Evolutionary conservation across 805 yeast genomes (phyloP).

Genomic region (Sungouiozyma ichnusensis): DNA sequence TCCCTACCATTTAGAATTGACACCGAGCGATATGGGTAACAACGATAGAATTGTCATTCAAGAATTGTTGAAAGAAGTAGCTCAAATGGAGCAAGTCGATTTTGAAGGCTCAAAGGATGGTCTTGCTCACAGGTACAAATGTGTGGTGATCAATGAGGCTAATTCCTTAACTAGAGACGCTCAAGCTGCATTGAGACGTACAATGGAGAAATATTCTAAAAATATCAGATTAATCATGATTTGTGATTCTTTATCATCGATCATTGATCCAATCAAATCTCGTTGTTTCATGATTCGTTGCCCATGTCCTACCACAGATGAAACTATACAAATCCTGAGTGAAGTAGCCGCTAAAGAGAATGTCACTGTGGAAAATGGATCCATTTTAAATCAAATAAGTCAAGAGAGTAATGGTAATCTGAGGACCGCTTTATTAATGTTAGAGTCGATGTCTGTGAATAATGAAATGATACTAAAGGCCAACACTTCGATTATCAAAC

Average conservation of each 20-base stretch:
- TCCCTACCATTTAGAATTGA: constrained; percentile 83
- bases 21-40: constrained; percentile 95
- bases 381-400: constrained; percentile 44
- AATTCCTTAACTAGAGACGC: constrained; percentile 86
- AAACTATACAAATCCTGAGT: constrained; percentile 45
- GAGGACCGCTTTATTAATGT: constrained; percentile 62
- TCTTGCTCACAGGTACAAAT: constrained; percentile 51
- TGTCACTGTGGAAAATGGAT: constrained; percentile 31
- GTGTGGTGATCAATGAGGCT: constrained; percentile 84
- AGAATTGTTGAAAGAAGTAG: constrained; percentile 85
- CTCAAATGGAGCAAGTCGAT: constrained; percentile 93
- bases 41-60: constrained; percentile 93
- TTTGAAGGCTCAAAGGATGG: constrained; percentile 38
- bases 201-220: constrained; percentile 89
- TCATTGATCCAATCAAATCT: constrained; percentile 88
- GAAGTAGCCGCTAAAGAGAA: constrained; percentile 50
- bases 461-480: constrained; percentile 39
- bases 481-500: constrained; percentile 45
- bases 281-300: constrained; percentile 83
- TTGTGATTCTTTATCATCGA: constrained; percentile 83
- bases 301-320: constrained; percentile 63
- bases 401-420: constrained; percentile 55
- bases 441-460: constrained; percentile 75
- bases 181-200: constrained; percentile 89
- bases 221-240: constrained; percentile 76